Evolutionary conservation across 2,329 filamentous ascomycete genomes (phyloP), one percentile per base, ranked within the genome.

Genomic region (Lasiodiplodia sp.): DNA sequence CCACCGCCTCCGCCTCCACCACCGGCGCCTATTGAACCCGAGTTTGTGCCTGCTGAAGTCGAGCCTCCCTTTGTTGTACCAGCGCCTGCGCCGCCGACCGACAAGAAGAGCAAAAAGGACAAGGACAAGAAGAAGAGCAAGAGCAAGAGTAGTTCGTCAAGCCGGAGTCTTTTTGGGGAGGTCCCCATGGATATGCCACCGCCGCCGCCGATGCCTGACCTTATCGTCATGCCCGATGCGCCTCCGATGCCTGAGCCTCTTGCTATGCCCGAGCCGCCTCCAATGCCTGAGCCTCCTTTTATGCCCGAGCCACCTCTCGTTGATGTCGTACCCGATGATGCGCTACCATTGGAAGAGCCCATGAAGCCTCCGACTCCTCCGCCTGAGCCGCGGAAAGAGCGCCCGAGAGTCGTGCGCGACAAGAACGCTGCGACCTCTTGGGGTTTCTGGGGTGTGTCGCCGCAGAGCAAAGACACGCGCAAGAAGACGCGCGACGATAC

Each of bases 351-450:
- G n/a, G 68, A 57, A 4, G 68, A 57, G 12, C 71, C 73, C 18
- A 70, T 68, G 14, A 78, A 79, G 68, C 80, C 82, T 40, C 84
- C 84, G 11, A 86, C 85, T 31, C 85, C 86, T 60, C 82, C 84
- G 10, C 82, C 83, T 18, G 88, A 89, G 63, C 81, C 85, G 70
- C 88, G 89, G 80, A 96, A 91, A 77, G 92, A 96, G 71, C 91
- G 93, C 16, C 83, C 91, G 34, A 93, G 91, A 75, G 88, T 94
- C 71, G 92, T 89, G 73, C 91, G 92, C 69, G 90, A 91, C 47
- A 86, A 87, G 69, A 85, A 85, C 44, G 80, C 80, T n/a, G 84
- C 78, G 25, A 79, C 89, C 23, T 95, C 91, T 37, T 96, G 93
- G 93, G 91, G 89, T 44, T 88, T 89, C 77, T 95, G 91, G 91